Base-by-base conservation (phyloP, 2,329 filamentous ascomycete species). In the Xylariaceae sp. region DNA sequence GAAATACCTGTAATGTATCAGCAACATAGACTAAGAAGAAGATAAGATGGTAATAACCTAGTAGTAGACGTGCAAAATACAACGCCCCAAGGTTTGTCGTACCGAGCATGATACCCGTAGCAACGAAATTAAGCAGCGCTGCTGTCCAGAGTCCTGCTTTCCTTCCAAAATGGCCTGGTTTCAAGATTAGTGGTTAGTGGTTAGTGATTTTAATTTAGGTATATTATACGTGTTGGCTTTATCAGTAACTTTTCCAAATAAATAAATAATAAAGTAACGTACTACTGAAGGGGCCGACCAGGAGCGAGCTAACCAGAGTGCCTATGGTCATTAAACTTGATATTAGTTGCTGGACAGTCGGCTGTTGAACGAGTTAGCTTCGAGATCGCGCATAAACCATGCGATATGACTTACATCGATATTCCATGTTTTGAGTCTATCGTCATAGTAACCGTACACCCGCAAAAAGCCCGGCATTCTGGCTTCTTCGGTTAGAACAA, bases 271-370 rank as follows among this genome's bases (percentile, higher is more conserved):
- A n/a, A n/a, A n/a, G n/a, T n/a, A n/a, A 53, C 6, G 7, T 45
- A 13, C 39, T 49, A 10, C 53, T 56, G 15, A 56, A 49, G 1
- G 67, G 67, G 2, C 69, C 68, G 13, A 69, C 62, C 0, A 67
- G 55, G 3, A 72, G 59, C 2, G 69, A 70, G 6, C 67, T 67
- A 0, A 68, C 48, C 32, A 72, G 65, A 20, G 68, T 69, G 13
- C 70, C 70, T 18, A 70, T 66, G 2, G 68, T 69, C 69, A 72
- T 70, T 13, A 72, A 59, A 24, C 67, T 68, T 6, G 67, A 67
- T 50, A 72, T 70, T 18, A 72, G 66, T 43, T 72, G 70, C 51
- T 72, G 70, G 24, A 70, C 67, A 2, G 67, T 70, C 26, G 67
- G 65, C 59, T 62, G 24, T 32, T 13, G 23, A 33, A 9, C 4